These are phyloP conservation scores for Pholiota conissans DNA, from an alignment of 768 basidiomycete genomes.

Conservation along the genomic window DNA sequence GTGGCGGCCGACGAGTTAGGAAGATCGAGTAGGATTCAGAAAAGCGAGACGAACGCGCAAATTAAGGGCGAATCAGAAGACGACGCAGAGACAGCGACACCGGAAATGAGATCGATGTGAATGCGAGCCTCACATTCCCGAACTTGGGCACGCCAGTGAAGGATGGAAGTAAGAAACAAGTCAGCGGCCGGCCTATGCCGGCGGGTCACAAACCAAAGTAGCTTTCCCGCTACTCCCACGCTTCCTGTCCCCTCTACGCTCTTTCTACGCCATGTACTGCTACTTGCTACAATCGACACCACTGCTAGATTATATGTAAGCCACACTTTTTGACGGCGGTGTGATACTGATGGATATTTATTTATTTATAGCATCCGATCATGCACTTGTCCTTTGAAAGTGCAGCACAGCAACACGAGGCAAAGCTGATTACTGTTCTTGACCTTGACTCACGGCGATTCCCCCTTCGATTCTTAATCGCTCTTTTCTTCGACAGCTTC, in stretches of 20 bases:
- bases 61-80: neutral
- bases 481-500: neutral
- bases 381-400: no score
- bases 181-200: no score
- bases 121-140: neutral
- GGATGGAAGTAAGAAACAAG: no score
- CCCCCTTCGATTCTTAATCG: conserved; percentile 4
- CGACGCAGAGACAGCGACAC: neutral
- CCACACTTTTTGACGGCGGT: no score
- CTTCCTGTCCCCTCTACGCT: no score
- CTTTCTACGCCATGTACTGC: no score
- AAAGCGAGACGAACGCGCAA: neutral
- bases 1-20: neutral
- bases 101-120: neutral
- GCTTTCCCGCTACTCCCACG: no score
- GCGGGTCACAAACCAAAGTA: no score
- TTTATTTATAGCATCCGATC: no score
- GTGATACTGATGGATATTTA: no score
- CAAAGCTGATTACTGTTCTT: neutral
- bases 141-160: neutral
- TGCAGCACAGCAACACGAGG: neutral
- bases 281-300: no score
- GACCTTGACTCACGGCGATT: conserved; percentile 12
- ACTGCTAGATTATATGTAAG: no score
- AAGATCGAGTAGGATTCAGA: neutral